These are phyloP conservation scores for Exophiala xenobiotica DNA, from an alignment of 2,329 filamentous ascomycete genomes.

Conservation along the genomic window DNA sequence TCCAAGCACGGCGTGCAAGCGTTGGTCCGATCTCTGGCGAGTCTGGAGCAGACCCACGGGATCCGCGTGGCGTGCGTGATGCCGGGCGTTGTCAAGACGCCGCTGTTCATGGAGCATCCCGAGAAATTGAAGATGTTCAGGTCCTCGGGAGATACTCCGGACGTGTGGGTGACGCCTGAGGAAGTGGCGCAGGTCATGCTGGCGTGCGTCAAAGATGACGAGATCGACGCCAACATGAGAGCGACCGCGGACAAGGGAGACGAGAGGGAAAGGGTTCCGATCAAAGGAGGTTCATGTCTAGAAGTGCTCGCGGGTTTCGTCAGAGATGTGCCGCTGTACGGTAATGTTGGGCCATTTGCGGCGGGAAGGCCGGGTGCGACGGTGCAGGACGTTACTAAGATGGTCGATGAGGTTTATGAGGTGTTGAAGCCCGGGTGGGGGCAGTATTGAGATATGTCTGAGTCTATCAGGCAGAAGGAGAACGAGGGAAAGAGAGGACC, in stretches of 20 bases:
- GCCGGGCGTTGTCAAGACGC: slow-evolving; percentile 61
- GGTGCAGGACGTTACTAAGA: slow-evolving; percentile 42
- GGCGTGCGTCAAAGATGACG: slow-evolving; percentile 52
- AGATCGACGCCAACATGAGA: slow-evolving; percentile 30
- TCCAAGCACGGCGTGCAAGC: slow-evolving; percentile 52
- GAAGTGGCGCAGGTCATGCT: slow-evolving; percentile 62
- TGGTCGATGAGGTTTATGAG: slow-evolving; percentile 51
- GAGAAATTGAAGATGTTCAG: slow-evolving; percentile 58
- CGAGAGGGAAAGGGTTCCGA: slow-evolving; percentile 33
- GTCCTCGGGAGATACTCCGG: slow-evolving; percentile 44
- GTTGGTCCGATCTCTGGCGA: slow-evolving; percentile 50
- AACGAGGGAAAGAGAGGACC: too few species aligned
- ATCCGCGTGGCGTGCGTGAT: slow-evolving; percentile 61
- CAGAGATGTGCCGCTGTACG: slow-evolving; percentile 50
- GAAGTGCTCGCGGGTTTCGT: slow-evolving; percentile 56
- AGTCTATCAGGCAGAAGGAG: too few species aligned
- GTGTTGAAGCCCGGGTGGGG: slow-evolving; percentile 55
- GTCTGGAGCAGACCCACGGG: slow-evolving; percentile 49
- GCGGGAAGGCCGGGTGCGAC: slow-evolving; percentile 49
- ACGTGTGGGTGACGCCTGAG: slow-evolving; percentile 61
- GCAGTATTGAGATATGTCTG: slow-evolving; percentile 24
- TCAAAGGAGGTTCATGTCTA: slow-evolving; percentile 48
- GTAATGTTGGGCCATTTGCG: slow-evolving; percentile 50
- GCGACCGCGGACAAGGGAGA: not conserved
- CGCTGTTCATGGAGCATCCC: slow-evolving; percentile 61